A percentile compares a stretch with the other conserved stretches of the same genome.
Evolutionary conservation across 768 basidiomycete species (phyloP).

Genomic region (Rhizopogon sp.): DNA sequence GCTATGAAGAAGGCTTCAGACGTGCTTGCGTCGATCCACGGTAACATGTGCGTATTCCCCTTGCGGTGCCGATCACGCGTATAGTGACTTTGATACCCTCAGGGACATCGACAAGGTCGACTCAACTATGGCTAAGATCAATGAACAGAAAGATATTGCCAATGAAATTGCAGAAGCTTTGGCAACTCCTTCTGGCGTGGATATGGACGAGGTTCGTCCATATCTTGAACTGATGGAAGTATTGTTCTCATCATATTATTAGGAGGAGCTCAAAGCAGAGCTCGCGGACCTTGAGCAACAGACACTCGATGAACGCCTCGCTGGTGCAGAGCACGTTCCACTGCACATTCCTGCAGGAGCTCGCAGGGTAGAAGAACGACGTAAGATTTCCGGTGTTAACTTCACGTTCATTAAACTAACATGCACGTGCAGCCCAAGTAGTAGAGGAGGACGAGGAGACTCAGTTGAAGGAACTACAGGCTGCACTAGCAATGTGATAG

Average conservation of each 20-base stretch:
- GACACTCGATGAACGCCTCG: constrained; percentile 77
- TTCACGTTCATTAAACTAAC: not conserved
- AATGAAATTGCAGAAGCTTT: constrained; percentile 90
- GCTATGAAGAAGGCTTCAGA: constrained; percentile 96
- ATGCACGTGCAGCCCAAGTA: constrained; percentile 22
- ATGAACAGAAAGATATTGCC: constrained; percentile 88
- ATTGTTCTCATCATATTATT: constrained; percentile 4
- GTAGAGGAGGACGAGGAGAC: constrained; percentile 90
- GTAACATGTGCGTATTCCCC: constrained; percentile 64
- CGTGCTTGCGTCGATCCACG: constrained; percentile 86
- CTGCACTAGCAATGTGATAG: constrained; percentile 73
- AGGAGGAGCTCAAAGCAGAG: constrained; percentile 79
- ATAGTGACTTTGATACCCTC: not conserved
- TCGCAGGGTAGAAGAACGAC: constrained; percentile 37
- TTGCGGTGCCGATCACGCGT: not conserved
- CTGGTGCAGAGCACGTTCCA: constrained; percentile 86
- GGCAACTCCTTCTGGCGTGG: constrained; percentile 60
- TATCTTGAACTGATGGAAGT: constrained; percentile 1
- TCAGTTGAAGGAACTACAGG: constrained; percentile 86
- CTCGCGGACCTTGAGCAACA: constrained; percentile 88
- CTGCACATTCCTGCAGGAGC: constrained; percentile 71
- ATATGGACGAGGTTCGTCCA: constrained; percentile 65
- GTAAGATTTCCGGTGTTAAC: not conserved
- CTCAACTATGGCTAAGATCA: constrained; percentile 77
- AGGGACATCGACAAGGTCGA: constrained; percentile 90